phyloP scores from a whole-genome alignment of 805 yeast species.

The Cyberlindnera maritima region DNA sequence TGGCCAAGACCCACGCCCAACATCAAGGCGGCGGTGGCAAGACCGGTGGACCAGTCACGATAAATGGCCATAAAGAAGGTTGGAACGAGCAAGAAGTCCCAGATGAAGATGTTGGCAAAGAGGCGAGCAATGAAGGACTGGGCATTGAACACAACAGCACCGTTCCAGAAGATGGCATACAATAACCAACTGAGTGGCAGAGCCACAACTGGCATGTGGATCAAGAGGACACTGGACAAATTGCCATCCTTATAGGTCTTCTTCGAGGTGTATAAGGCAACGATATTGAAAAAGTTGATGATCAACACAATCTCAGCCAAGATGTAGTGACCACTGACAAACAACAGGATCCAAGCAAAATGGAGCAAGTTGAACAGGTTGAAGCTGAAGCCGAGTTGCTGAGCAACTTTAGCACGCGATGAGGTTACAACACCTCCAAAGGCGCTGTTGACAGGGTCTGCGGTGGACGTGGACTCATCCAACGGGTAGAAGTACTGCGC shows the following conservation, averaged over 20 bases:
- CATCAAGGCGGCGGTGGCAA: conserved; percentile 53
- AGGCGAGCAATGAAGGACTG: conserved; percentile 59
- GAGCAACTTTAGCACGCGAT: conserved; percentile 22
- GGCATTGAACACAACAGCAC: conserved; percentile 58
- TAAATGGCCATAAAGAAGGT: conserved; percentile 51
- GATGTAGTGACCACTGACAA: conserved; percentile 57
- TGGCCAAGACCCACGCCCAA: conserved; percentile 73
- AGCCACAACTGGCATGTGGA: conserved; percentile 67
- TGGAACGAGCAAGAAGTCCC: conserved; percentile 75
- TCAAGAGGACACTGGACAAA: conserved; percentile 47
- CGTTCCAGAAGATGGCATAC: conserved; percentile 80
- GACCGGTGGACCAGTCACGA: conserved; percentile 71
- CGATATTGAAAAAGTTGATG: conserved; percentile 57
- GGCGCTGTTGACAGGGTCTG: not conserved
- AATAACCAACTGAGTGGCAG: conserved; percentile 74
- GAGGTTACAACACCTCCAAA: conserved; percentile 11
- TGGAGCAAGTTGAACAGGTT: conserved; percentile 56
- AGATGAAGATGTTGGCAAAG: conserved; percentile 68
- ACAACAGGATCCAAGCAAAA: conserved; percentile 62
- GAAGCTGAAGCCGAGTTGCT: conserved; percentile 57
- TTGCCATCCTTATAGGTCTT: conserved; percentile 58
- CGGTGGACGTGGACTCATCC: conserved; percentile 1
- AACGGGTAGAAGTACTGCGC: conserved; percentile 41
- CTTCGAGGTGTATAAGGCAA: conserved; percentile 49
- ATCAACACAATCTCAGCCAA: conserved; percentile 56